Evolutionary conservation across 2,329 filamentous ascomycete species (phyloP).

Genomic region (Penicillium oxalicum): DNA sequence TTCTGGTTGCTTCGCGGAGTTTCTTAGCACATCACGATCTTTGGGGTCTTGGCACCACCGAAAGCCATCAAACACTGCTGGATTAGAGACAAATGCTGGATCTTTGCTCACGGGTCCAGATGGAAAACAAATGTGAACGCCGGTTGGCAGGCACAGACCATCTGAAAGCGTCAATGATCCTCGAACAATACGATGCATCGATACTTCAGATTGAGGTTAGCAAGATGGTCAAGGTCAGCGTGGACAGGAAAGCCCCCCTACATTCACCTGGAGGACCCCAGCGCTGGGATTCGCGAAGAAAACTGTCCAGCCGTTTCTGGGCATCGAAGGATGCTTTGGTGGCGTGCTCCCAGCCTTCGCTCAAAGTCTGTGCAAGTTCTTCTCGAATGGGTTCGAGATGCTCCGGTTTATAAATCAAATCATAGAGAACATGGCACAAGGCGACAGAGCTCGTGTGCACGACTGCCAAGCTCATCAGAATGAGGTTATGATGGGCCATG

Average conservation of each 20-base stretch:
- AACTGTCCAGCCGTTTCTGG: slow-evolving; percentile 24
- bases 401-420: slow-evolving; percentile 47
- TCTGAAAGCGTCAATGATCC: slow-evolving; percentile 20
- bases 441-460: slow-evolving; percentile 27
- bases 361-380: slow-evolving; percentile 38
- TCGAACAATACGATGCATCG: slow-evolving; percentile 25
- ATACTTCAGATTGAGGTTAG: slow-evolving; percentile 14
- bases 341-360: slow-evolving; percentile 22
- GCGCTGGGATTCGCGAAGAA: slow-evolving; percentile 26
- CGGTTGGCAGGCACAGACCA: slow-evolving; percentile 19
- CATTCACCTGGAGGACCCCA: slow-evolving; percentile 25
- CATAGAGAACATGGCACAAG: slow-evolving; percentile 44
- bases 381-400: slow-evolving; percentile 46
- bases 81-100: slow-evolving; percentile 15
- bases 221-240: not conserved
- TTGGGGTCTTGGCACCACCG: slow-evolving; percentile 22
- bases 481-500: slow-evolving; percentile 23
- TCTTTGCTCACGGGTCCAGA: slow-evolving; percentile 26
- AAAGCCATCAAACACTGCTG: slow-evolving; percentile 22
- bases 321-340: slow-evolving; percentile 16
- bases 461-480: slow-evolving; percentile 23
- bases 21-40: slow-evolving; percentile 8
- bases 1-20: not conserved
- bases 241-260: slow-evolving; percentile 4
- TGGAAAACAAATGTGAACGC: slow-evolving; percentile 26